Evolutionary conservation across 768 basidiomycete species (phyloP), one percentile per base, ranked within the genome.

Genomic region (Naganishia randhawae): DNA sequence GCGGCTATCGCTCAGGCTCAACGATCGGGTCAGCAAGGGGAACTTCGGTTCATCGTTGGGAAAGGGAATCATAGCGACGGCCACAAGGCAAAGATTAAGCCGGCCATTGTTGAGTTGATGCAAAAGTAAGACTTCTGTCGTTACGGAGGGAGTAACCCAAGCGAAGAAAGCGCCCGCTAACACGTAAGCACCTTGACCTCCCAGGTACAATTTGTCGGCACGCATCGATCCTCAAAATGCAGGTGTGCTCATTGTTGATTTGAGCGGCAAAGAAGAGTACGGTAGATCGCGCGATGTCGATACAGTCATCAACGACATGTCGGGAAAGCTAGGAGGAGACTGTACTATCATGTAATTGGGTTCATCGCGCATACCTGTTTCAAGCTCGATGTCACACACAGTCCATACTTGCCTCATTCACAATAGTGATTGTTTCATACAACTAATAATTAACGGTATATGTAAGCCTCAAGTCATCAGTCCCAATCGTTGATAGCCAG

Each of bases 101-200:
- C 94, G 35, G 94, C 93, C 7, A 88, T 98, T 57, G 89, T 91
- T 76, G 87, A 89, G 41, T 81, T 95, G 57, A 89, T 95, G 86
- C 82, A 84, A 72, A 91, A 88, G 90, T 76, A 64, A 71, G 76
- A 73, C 45, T 13, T 4, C 19, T 8, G 19, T 42, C 37, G n/a
- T 65, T 14, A 33, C 6, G 19, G 22, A 63, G 17, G 13, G 39
- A n/a, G 7, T 11, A 7, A 16, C 14, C 5, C 22, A 22, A n/a
- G 17, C 10, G n/a, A 33, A n/a, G 55, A 16, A 32, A 91, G 73
- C 48, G 85, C 72, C 22, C 29, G 9, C 52, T 48, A 31, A 5
- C 22, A 35, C 55, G 27, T 70, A 22, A 32, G 31, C n/a, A 17
- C 27, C 31, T 54, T 8, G 50, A 54, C 61, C 14, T 32, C 22